Evolutionary conservation across 2,329 filamentous ascomycete species (phyloP).

Genomic region (Leptodontidium sp.): DNA sequence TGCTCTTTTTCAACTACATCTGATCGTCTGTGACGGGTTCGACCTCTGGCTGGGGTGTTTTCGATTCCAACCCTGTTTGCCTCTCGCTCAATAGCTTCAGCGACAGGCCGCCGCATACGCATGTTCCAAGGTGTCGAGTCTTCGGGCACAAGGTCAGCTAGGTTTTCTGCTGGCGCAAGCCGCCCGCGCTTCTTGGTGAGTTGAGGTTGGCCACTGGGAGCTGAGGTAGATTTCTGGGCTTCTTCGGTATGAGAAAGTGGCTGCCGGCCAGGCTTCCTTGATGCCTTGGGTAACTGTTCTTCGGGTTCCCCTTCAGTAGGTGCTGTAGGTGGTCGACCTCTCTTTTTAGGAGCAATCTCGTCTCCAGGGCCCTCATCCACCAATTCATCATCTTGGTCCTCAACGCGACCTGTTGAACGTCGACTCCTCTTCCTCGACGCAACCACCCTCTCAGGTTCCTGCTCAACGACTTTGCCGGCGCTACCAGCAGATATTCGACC

Average conservation of each 20-base stretch:
- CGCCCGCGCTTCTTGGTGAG: background rate
- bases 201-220: conserved; percentile 1
- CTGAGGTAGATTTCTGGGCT: background rate
- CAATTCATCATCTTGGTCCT: conserved; percentile 16
- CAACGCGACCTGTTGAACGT: background rate
- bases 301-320: background rate
- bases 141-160: conserved; percentile 4
- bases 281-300: background rate
- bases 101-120: conserved; percentile 11
- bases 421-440: conserved; percentile 24
- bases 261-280: conserved; percentile 26
- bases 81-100: conserved; percentile 1
- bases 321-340: background rate
- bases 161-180: background rate
- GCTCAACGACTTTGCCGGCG: background rate
- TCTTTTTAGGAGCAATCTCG: background rate
- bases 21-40: conserved; percentile 16
- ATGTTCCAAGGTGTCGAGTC: background rate
- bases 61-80: background rate
- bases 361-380: background rate
- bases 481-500: background rate
- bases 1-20: conserved; percentile 4
- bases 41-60: conserved; percentile 16
- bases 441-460: conserved; percentile 1
- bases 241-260: background rate